Evolutionary conservation across 2,329 filamentous ascomycete species (phyloP).

Genomic region (Fusarium poae): DNA sequence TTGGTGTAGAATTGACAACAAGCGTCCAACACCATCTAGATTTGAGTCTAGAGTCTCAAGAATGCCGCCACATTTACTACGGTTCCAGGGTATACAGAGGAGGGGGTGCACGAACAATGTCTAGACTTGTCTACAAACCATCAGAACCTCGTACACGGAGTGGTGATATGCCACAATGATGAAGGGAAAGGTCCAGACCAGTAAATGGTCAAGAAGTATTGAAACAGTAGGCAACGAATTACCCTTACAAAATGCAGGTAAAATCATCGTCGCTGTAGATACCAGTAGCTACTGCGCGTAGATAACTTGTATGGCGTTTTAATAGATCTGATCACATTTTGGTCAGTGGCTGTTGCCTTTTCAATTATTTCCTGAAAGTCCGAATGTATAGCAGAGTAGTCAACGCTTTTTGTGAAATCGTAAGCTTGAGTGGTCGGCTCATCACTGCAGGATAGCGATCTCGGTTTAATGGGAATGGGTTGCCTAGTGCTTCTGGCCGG

Average conservation of each 20-base stretch:
- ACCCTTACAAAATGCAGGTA: background rate
- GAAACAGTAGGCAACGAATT: background rate
- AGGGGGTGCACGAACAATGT: background rate
- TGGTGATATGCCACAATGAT: background rate
- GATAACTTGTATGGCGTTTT: background rate
- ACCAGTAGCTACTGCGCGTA: background rate
- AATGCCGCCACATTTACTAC: no score
- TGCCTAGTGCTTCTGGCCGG: no score
- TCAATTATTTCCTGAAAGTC: rapidly evolving
- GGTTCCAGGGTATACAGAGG: no score
- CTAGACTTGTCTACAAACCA: background rate
- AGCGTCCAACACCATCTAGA: background rate
- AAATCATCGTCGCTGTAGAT: background rate
- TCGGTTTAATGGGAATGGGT: rapidly evolving
- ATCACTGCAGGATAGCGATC: background rate
- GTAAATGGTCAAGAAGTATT: background rate
- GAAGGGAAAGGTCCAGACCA: background rate
- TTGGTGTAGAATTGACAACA: background rate
- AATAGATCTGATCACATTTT: background rate
- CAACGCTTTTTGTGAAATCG: background rate
- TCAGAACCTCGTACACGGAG: background rate
- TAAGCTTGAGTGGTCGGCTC: background rate
- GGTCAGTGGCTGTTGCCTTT: background rate
- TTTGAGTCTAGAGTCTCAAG: background rate
- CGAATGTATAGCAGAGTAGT: background rate